phyloP scores from a whole-genome alignment of 1,139 yeast genomes.

The Hanseniaspora uvarum region DNA sequence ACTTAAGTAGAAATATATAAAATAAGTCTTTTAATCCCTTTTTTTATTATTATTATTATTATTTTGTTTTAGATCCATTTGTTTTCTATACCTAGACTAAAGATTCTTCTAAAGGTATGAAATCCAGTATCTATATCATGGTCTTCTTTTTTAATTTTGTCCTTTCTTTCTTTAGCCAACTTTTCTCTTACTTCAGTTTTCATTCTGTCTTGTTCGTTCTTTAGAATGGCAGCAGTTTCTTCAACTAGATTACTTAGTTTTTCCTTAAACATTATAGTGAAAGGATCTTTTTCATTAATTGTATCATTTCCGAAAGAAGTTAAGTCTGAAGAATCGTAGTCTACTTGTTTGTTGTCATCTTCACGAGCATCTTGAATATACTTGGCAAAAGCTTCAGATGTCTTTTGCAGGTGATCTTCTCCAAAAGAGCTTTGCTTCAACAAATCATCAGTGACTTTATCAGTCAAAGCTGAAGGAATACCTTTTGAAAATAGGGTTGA shows the following conservation, averaged over 20 bases:
- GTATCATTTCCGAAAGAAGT: background rate
- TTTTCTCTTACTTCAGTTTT: background rate
- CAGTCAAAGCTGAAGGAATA: background rate
- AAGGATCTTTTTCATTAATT: background rate
- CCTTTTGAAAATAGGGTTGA: background rate
- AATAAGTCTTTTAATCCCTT: background rate
- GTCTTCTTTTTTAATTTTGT: conserved; percentile 9
- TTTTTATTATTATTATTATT: conserved; percentile 1
- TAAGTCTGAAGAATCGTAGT: background rate
- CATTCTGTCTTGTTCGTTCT: background rate
- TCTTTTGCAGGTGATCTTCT: background rate
- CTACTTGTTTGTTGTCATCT: background rate
- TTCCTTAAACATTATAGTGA: background rate
- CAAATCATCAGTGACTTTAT: background rate
- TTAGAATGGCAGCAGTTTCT: background rate
- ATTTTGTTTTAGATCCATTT: conserved; percentile 29
- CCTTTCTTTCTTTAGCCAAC: background rate
- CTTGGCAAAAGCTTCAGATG: background rate
- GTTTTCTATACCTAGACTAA: conserved; percentile 32
- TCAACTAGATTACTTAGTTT: background rate
- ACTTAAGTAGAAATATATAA: background rate
- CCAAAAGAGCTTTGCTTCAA: background rate
- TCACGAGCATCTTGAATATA: background rate
- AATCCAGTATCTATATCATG: conserved; percentile 19
- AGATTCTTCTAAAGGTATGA: conserved; percentile 30